Conservation (phyloP, 2,329 filamentous ascomycete species). For the Pestalotiopsis sp. region DNA sequence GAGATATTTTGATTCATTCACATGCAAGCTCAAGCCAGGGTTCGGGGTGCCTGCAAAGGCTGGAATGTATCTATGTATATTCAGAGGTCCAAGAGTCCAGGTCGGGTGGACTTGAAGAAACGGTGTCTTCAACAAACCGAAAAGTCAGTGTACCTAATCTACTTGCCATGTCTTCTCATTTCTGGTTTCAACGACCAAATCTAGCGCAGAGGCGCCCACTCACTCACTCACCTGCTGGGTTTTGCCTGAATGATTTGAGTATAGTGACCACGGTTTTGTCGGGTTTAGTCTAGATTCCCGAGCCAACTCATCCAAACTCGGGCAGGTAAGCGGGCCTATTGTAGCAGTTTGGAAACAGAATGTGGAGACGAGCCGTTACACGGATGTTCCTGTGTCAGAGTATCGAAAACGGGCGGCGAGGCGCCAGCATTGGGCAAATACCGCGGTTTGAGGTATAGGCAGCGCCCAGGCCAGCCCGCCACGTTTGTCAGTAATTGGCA, state of each 20-base stretch:
- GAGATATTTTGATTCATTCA: slow-evolving; percentile 3
- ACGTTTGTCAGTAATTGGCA: not conserved
- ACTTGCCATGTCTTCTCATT: not conserved
- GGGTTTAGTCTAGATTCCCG: not conserved
- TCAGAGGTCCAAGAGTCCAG: no score
- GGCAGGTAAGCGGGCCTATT: not conserved
- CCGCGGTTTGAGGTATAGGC: slow-evolving; percentile 10
- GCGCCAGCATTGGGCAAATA: not conserved
- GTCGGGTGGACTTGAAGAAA: not conserved
- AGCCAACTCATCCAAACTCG: not conserved
- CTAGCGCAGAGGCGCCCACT: not conserved
- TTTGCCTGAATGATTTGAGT: not conserved
- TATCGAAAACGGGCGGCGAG: not conserved
- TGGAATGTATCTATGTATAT: not conserved
- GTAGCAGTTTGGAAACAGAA: not conserved
- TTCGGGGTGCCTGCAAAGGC: not conserved
- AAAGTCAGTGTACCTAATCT: not conserved
- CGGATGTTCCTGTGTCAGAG: not conserved
- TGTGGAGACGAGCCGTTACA: not conserved
- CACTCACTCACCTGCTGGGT: not conserved
- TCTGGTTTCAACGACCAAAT: not conserved
- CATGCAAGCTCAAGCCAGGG: not conserved
- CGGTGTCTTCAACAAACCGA: not conserved
- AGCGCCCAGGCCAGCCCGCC: not conserved
- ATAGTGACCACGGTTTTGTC: not conserved